Base-by-base conservation (phyloP, 768 basidiomycete species). In the Harrya chromipes region DNA sequence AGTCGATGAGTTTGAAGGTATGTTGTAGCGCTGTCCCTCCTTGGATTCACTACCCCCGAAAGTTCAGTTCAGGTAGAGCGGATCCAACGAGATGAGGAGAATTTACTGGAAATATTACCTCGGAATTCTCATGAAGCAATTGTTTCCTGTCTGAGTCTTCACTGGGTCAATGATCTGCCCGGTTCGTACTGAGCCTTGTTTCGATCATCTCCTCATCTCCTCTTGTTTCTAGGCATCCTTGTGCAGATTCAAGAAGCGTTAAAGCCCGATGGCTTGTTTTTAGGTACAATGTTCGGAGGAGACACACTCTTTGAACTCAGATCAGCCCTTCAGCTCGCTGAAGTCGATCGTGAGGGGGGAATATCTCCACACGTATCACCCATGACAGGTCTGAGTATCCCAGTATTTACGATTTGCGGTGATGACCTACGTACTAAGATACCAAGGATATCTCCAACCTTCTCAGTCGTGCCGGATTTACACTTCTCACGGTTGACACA, bases 111-210 rank as follows among this genome's bases (percentile, higher is more conserved):
- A 37, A 66, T 74, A 17, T 72, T 97, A 11, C 73, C 77, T 5
- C 82, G 74, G 3, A 78, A 87, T 52, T 90, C 91, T 13, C 87
- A 94, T 63, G 95, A 98, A 62, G 92, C 90, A 16, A 81, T 97
- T 40, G 84, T 97, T 21, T 94, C 92, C 12, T 94, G 91, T 64
- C 77, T 97, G 4, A 87, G 85, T 58, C 75, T 98, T 37, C 97
- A 99, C 55, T 99, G 97, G 97, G 82, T 97, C 12, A 98, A 98
- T 59, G 97, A 99, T 70, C 79, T 99, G 6, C 95, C 94, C 53
- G 93, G 94, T 90, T 27, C 23, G 76, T 59, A 40, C 26, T 33
- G 33, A 33, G 16, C 14, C 6, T 14, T 6, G 14, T 16, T 14
- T 7, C 33, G 33, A 33, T 33, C 3, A 33, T 38, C 20, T 23